phyloP scores from a whole-genome alignment of 306 rosid species.

The Biancaea sappan region DNA sequence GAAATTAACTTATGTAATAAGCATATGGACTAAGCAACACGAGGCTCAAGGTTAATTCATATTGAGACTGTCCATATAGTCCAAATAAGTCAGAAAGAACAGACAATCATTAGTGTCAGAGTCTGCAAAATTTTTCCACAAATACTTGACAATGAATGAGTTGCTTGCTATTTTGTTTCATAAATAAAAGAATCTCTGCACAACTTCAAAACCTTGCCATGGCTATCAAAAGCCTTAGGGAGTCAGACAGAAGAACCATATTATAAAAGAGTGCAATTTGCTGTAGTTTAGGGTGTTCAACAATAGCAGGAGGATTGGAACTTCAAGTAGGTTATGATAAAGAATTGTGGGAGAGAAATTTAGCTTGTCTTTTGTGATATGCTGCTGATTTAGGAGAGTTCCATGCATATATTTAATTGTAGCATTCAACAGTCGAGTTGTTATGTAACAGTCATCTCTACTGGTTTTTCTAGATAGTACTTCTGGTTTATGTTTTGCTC shows the following conservation, averaged over 20 bases:
- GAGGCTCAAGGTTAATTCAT: not conserved
- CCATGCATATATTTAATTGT: not conserved
- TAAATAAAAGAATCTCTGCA: not conserved
- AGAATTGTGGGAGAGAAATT: not conserved
- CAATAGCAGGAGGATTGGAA: not conserved
- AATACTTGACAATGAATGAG: not conserved
- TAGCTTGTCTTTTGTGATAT: not conserved
- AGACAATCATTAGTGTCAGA: not conserved
- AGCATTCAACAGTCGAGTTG: not conserved
- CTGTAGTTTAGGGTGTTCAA: conserved; percentile 12
- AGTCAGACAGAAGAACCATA: conserved; percentile 6
- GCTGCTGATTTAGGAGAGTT: conserved; percentile 22
- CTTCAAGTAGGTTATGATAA: conserved; percentile 6
- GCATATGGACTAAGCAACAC: not conserved
- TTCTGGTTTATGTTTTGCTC: conserved; percentile 4
- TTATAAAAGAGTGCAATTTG: not conserved
- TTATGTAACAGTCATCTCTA: conserved; percentile 16
- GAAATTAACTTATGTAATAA: not conserved
- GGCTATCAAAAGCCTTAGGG: not conserved
- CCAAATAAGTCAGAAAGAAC: not conserved
- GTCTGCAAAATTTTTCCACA: not conserved
- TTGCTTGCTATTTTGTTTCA: not conserved
- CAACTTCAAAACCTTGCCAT: conserved; percentile 18
- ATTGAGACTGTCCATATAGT: not conserved
- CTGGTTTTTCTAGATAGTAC: not conserved